These are phyloP conservation scores for Diplodia mutila DNA, from an alignment of 2,329 filamentous ascomycete species.

Conservation along the genomic window DNA sequence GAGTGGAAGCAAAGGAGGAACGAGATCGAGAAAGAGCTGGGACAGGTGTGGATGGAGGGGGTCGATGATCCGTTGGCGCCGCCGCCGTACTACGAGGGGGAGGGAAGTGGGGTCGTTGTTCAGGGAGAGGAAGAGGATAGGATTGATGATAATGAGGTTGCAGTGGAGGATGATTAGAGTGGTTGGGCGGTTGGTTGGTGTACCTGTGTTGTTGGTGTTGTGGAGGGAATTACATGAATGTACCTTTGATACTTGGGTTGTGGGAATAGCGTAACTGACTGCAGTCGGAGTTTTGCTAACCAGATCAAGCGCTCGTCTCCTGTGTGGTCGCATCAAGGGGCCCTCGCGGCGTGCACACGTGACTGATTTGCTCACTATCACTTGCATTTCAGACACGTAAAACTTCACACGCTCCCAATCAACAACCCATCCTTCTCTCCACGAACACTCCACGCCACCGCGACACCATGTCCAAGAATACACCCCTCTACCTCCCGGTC, in stretches of 20 bases:
- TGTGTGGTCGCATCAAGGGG: too few species aligned
- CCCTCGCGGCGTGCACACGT: too few species aligned
- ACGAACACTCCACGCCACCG: too few species aligned
- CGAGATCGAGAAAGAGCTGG: slow-evolving; percentile 83
- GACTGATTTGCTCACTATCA: too few species aligned
- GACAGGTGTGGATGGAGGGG: slow-evolving; percentile 61
- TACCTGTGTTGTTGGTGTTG: not conserved
- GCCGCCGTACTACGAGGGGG: slow-evolving; percentile 38
- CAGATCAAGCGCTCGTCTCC: too few species aligned
- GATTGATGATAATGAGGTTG: slow-evolving; percentile 10
- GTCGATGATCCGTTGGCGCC: slow-evolving; percentile 43
- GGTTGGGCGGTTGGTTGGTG: not conserved
- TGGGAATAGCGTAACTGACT: too few species aligned
- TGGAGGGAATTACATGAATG: not conserved
- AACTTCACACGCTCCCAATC: too few species aligned
- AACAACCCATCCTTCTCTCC: too few species aligned
- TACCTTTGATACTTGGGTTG: not conserved
- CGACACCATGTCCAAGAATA: too few species aligned
- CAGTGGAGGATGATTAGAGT: slow-evolving; percentile 1
- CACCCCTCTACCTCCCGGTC: too few species aligned
- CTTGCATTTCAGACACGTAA: too few species aligned
- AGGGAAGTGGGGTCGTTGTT: not conserved
- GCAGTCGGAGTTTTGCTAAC: too few species aligned
- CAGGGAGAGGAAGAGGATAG: not conserved
- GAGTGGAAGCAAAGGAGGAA: slow-evolving; percentile 77